Base-by-base conservation (phyloP, 306 rosid genomes). In the Dalbergia cultrata region DNA sequence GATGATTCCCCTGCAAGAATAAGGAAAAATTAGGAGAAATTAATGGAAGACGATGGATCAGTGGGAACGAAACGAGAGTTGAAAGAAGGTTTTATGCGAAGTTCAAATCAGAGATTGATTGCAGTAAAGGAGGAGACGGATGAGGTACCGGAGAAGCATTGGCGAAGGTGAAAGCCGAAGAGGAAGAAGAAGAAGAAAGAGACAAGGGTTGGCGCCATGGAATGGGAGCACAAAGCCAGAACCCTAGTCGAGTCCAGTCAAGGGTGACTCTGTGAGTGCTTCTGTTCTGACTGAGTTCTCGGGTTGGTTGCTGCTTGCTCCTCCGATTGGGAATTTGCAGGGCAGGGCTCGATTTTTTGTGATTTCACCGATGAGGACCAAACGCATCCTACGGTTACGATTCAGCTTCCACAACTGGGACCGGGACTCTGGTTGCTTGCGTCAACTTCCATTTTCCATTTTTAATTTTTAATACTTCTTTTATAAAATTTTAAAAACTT, bases 141-240 rank as follows among this genome's bases (percentile, higher is more conserved):
- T 22, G 61, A 53, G 39, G 66, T 71, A 92, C 97, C 98, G 9
- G 92, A 86, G 75, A 87, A 75, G 68, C 89, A 82, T 14, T 60
- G 74, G 70, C 72, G 86, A 62, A 87, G 65, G 11, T 79, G 87
- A 75, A 82, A 77, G 81, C 56, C 60, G 70, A 89, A 50, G 16
- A 87, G 22, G 45, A 90, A 31, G 70, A 77, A 9, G 75, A 90
- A 64, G 77, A 35, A 43, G 61, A 89, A 67, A 22, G 37, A 84
- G 67, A 85, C 52, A 58, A 78, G 44, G 39, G 60, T 73, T 73
- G 60, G 54, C 67, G 92, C 90, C 97, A 92, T 92, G 82, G 92
- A 31, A 33, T 92, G 82, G 92, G 35, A 33, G 89, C 79, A 75
- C 76, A 82, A 17, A 86, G 2, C 31, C 31, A 26, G 8, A 79